Evolutionary conservation across 1,284 basidiomycete species (phyloP).

Genomic region (Apiotrichum gamsii): DNA sequence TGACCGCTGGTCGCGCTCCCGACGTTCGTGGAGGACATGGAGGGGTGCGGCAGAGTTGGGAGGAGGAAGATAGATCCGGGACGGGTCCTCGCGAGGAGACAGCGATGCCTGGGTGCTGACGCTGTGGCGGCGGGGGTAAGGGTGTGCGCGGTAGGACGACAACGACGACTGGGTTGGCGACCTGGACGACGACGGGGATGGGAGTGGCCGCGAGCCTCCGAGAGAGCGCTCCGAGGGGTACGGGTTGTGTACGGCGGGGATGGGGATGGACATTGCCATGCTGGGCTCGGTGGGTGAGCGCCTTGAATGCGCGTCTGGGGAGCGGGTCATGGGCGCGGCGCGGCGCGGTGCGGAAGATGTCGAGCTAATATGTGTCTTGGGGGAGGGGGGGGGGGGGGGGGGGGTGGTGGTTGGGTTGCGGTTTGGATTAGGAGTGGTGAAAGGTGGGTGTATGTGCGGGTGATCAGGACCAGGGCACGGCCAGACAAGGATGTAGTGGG

Average conservation of each 20-base stretch:
- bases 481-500: neutral
- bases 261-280: constrained; percentile 14
- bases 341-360: too few species aligned
- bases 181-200: constrained; percentile 7
- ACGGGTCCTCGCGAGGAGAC: neutral
- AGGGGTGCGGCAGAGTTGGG: constrained; percentile 15
- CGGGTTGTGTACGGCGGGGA: constrained; percentile 1
- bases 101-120: neutral
- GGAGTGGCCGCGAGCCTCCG: constrained; percentile 3
- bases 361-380: too few species aligned
- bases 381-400: too few species aligned
- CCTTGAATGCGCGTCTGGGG: neutral
- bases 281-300: constrained; percentile 3
- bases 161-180: constrained; percentile 10
- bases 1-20: constrained; percentile 6
- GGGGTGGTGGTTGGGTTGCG: too few species aligned
- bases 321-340: constrained; percentile 2
- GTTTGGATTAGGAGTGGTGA: too few species aligned
- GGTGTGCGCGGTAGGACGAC: constrained; percentile 12
- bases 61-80: constrained; percentile 11
- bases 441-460: too few species aligned
- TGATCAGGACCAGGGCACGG: neutral
- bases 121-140: constrained; percentile 10
- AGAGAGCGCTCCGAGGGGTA: neutral
- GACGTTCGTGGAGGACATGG: constrained; percentile 14